Base-by-base conservation (phyloP, 345 rosid species). In the Citrus trifoliata region DNA sequence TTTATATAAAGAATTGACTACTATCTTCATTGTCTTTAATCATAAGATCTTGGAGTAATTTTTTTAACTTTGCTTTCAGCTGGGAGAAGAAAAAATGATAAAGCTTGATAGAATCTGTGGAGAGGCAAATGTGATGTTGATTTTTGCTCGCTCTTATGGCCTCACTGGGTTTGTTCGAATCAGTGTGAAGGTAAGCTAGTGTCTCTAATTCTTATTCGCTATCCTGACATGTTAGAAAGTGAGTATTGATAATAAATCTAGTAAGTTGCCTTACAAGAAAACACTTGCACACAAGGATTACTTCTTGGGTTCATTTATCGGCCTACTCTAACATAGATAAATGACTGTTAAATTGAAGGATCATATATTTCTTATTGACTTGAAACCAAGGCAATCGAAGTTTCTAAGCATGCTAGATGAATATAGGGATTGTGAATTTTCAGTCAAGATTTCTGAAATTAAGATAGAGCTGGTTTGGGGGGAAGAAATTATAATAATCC, bases 101-200 rank as follows among this genome's bases (percentile, higher is more conserved):
- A 91, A 90, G 86, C 98, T 96, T 71, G 98, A 94, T 77, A 89
- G 81, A 76, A 92, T 94, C 51, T 96, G 99, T 75, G 76, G 97
- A 85, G 94, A 91, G 78, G 95, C 93, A 46, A 87, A 93, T 77
- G 97, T 94, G 65, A 88, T 84, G 93, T 82, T 96, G 90, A 86
- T 94, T 76, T 91, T 96, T 85, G 98, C 93, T 76, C 98, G 99
- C 76, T 91, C 98, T 35, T 96, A 96, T 79, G 99, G 98, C 79
- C 94, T 96, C 85, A 83, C 93, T 71, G 99, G 99, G 71, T 79
- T 92, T 84, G 95, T 93, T 80, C 93, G 97, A 62, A 84, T 90
- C 80, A 89, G 97, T 88, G 90, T 93, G 74, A 94, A 96, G 97
- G 99, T 96, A 83, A 76, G 68, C 28, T 33, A 55, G 66, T 66